Percentiles rank a stretch among this genome's conserved stretches.
Evolutionary conservation across 257 asterid species (phyloP).

Genomic region (Nicotiana noctiflora): DNA sequence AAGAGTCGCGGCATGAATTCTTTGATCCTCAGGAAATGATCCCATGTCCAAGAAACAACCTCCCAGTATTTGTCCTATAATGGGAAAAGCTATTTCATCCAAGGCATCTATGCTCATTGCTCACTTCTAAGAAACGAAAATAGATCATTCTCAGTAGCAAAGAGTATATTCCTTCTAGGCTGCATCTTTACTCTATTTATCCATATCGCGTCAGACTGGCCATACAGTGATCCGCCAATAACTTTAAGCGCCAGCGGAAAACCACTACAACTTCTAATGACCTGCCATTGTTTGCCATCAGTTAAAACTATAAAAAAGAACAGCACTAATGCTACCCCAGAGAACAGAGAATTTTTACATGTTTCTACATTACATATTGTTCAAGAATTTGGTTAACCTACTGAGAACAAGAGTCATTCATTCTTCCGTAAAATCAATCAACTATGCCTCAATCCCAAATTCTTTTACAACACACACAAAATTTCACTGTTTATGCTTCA

Average conservation of each 20-base stretch:
- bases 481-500: too few relatives aligned
- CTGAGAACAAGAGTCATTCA: too few relatives aligned
- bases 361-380: not conserved
- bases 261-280: constrained; percentile 26
- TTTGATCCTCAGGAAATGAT: constrained; percentile 31
- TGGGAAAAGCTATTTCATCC: not conserved
- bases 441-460: too few relatives aligned
- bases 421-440: too few relatives aligned
- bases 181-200: constrained; percentile 7
- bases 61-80: not conserved
- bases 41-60: constrained; percentile 29
- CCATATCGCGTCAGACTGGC: constrained; percentile 24
- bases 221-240: constrained; percentile 23
- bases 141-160: constrained; percentile 9
- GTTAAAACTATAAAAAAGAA: not conserved
- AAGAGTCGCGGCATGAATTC: constrained; percentile 25
- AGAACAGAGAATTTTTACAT: not conserved
- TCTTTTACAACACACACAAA: too few relatives aligned
- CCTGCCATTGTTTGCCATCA: constrained; percentile 11
- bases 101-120: constrained; percentile 28
- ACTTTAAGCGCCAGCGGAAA: constrained; percentile 34
- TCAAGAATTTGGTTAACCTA: not conserved
- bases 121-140: constrained; percentile 19
- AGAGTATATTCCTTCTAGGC: constrained; percentile 20
- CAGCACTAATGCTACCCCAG: too few relatives aligned